These are phyloP conservation scores for Citrullus amarus DNA, from an alignment of 306 rosid genomes.

Conservation along the genomic window DNA sequence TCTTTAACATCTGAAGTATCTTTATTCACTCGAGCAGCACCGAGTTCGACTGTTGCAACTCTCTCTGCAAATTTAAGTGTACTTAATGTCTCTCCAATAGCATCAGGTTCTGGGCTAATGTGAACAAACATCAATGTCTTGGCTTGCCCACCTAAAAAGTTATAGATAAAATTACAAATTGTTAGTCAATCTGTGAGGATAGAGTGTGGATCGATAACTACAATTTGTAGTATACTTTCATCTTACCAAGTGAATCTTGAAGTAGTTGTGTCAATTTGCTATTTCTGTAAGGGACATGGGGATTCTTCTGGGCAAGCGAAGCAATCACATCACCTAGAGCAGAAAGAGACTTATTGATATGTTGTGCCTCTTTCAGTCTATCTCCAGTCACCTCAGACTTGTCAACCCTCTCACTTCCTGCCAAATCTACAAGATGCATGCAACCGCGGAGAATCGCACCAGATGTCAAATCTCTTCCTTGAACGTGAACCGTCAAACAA, in stretches of 20 bases:
- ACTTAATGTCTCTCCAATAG: constrained; percentile 73
- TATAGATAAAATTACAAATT: constrained; percentile 10
- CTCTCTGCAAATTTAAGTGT: constrained; percentile 94
- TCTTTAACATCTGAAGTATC: constrained; percentile 72
- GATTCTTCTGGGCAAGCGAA: constrained; percentile 93
- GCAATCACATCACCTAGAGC: constrained; percentile 95
- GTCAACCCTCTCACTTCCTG: constrained; percentile 96
- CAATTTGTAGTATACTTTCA: background rate
- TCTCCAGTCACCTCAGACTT: constrained; percentile 97
- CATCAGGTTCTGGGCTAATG: constrained; percentile 81
- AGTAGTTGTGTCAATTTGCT: constrained; percentile 95
- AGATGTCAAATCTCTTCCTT: constrained; percentile 91
- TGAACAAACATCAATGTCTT: constrained; percentile 95
- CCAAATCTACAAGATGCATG: constrained; percentile 95
- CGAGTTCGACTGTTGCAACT: constrained; percentile 92
- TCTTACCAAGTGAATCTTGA: constrained; percentile 91
- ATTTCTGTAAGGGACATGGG: constrained; percentile 89
- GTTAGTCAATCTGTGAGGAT: background rate
- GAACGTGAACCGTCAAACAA: constrained; percentile 96
- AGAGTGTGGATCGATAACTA: background rate
- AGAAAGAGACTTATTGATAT: constrained; percentile 86
- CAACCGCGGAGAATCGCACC: constrained; percentile 70
- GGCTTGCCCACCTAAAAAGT: constrained; percentile 75
- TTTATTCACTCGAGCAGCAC: constrained; percentile 88
- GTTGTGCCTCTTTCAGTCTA: constrained; percentile 90